These are phyloP conservation scores for Russula ochroleuca DNA, from an alignment of 768 basidiomycete genomes.

Conservation along the genomic window DNA sequence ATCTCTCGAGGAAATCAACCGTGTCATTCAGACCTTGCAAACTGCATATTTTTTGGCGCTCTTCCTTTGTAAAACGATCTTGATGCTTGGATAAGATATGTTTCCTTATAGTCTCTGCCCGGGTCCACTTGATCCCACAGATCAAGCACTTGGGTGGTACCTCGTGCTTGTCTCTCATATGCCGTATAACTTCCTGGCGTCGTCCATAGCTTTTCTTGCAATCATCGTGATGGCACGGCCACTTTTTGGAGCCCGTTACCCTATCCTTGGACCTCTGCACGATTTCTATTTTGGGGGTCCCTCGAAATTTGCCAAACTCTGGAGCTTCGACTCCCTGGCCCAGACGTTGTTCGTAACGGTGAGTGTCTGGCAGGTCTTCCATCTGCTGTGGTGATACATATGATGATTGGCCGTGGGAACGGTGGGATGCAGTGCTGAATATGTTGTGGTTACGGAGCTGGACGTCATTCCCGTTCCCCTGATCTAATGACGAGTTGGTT, in stretches of 20 bases:
- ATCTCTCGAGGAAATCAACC: too few relatives aligned
- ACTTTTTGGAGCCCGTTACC: background rate
- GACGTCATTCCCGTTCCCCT: background rate
- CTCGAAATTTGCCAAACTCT: background rate
- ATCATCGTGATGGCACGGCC: background rate
- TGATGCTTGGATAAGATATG: too few relatives aligned
- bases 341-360: background rate
- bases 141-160: too few relatives aligned
- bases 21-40: too few relatives aligned
- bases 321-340: background rate
- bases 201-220: background rate
- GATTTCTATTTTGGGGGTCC: background rate
- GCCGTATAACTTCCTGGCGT: conserved; percentile 1
- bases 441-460: background rate
- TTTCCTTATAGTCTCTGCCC: too few relatives aligned
- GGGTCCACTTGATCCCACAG: too few relatives aligned
- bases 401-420: background rate
- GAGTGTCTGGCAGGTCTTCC: background rate
- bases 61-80: too few relatives aligned
- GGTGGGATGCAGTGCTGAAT: too few relatives aligned
- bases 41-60: too few relatives aligned
- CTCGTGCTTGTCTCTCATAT: too few relatives aligned
- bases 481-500: background rate
- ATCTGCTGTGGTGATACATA: background rate
- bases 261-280: background rate